phyloP scores from a whole-genome alignment of 2,329 filamentous ascomycete species.

The Pseudocercospora vitis region DNA sequence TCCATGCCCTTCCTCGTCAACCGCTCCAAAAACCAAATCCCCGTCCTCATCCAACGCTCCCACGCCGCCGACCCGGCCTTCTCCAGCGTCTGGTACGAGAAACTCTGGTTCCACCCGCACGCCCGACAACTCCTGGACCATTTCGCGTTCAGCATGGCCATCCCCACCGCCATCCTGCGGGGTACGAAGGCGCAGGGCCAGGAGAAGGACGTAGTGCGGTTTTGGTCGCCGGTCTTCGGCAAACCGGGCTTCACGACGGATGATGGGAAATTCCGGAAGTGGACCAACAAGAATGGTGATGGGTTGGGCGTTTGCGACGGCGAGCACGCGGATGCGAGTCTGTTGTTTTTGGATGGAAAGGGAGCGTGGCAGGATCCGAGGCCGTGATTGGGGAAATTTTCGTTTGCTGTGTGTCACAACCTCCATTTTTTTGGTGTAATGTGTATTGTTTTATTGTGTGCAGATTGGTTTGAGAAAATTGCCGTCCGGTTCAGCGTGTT shows the following conservation, averaged over 20 bases:
- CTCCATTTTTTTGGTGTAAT: too few relatives aligned
- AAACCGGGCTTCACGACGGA: constrained; percentile 14
- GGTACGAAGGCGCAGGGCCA: not conserved
- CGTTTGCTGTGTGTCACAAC: too few relatives aligned
- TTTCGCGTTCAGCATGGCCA: constrained; percentile 10
- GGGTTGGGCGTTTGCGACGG: constrained; percentile 6
- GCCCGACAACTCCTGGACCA: constrained; percentile 15
- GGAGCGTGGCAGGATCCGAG: constrained; percentile 18
- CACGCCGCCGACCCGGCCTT: not conserved
- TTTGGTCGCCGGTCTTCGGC: constrained; percentile 12
- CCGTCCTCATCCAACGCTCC: constrained; percentile 14
- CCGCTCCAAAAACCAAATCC: constrained; percentile 10
- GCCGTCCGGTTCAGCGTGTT: too few relatives aligned
- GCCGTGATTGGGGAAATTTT: too few relatives aligned
- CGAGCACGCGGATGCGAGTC: not conserved
- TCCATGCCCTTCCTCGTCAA: constrained; percentile 16
- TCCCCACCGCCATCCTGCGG: constrained; percentile 10
- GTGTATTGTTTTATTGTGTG: too few relatives aligned
- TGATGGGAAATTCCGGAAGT: constrained; percentile 6
- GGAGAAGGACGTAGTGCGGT: too few relatives aligned
- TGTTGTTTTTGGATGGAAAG: constrained; percentile 14
- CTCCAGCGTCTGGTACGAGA: constrained; percentile 9
- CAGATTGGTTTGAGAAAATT: too few relatives aligned
- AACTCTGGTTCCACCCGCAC: constrained; percentile 23
- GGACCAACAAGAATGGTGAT: not conserved